Base-by-base conservation (phyloP, 2,329 filamentous ascomycete species). In the Colletotrichum coccodes region DNA sequence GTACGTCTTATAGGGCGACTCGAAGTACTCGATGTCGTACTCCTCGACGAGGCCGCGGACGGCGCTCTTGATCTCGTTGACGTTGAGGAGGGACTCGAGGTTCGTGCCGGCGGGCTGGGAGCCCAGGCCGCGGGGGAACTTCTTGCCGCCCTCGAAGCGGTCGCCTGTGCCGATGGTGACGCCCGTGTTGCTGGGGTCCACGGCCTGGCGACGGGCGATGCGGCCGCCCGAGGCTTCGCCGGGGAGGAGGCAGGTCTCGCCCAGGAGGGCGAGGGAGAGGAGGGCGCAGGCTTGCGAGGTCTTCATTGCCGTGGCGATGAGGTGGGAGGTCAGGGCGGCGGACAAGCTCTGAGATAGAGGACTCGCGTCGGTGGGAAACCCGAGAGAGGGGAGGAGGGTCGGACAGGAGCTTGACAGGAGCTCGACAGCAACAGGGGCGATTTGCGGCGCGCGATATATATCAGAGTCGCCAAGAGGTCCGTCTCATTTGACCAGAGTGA, bases 1-100 rank as follows among this genome's bases (percentile, higher is more conserved):
- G 71, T 82, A 79, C 0, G 84, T 86, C 72, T 78, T 79, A 72
- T 81, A 75, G 0, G 84, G 83, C 1, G 83, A 76, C 3, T 77
- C 78, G 68, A 86, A 79, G 18, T 82, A 77, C 59, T 75, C 75
- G 28, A 85, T 76, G 5, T 80, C 76, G 63, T 81, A 85, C 26
- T 74, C 74, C 38, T 73, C 77, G 32, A 79, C 80, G 28, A 87
- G 81, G 30, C 78, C 82, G 32, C 80, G 72, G 36, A 86, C 77
- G 3, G 80, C 85, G 6, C 82, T 82, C 50, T 78, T 77, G 63
- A 87, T 78, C 71, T 87, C 85, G 14, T 73, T 71, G 49, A 81
- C 76, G 59, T 81, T 87, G 73, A 87, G 79, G 72, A 87, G 81
- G 50, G 79, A 80, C 38, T 76, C 71, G 60, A 86, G 79, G 54